Percentiles rank a stretch among this genome's conserved stretches.
These are phyloP conservation scores for Grifola frondosa DNA, from an alignment of 1,284 basidiomycete genomes.

Conservation along the genomic window DNA sequence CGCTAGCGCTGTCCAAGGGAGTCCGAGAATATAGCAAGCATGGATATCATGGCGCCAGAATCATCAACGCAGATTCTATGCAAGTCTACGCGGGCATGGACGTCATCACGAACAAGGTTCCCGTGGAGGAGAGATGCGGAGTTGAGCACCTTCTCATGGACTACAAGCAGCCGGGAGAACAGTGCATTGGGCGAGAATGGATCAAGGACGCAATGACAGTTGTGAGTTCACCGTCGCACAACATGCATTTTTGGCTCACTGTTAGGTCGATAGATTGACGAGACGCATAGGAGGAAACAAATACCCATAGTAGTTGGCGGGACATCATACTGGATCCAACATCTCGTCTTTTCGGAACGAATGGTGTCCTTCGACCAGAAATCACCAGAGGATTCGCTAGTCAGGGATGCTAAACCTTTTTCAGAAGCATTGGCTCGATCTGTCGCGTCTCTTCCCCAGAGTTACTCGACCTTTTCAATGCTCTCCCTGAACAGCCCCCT, in stretches of 20 bases:
- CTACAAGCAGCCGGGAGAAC: slow-evolving; percentile 81
- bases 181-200: slow-evolving; percentile 88
- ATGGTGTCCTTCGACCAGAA: slow-evolving; percentile 40
- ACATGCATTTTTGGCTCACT: not conserved
- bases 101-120: slow-evolving; percentile 94
- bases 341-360: slow-evolving; percentile 80
- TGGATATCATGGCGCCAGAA: slow-evolving; percentile 61
- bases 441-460: slow-evolving; percentile 47
- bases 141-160: slow-evolving; percentile 90
- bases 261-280: slow-evolving; percentile 57
- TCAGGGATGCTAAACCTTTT: slow-evolving; percentile 1
- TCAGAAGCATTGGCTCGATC: slow-evolving; percentile 32
- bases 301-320: slow-evolving; percentile 93
- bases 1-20: slow-evolving; percentile 54
- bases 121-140: slow-evolving; percentile 72
- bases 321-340: slow-evolving; percentile 97
- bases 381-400: not conserved
- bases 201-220: slow-evolving; percentile 69
- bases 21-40: too few species aligned
- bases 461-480: slow-evolving; percentile 49
- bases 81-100: slow-evolving; percentile 96
- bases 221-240: slow-evolving; percentile 45
- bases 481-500: slow-evolving; percentile 54
- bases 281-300: slow-evolving; percentile 57
- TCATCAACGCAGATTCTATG: slow-evolving; percentile 98